Base-by-base conservation (phyloP, 2,329 filamentous ascomycete genomes). In the Diaporthe batatas region DNA sequence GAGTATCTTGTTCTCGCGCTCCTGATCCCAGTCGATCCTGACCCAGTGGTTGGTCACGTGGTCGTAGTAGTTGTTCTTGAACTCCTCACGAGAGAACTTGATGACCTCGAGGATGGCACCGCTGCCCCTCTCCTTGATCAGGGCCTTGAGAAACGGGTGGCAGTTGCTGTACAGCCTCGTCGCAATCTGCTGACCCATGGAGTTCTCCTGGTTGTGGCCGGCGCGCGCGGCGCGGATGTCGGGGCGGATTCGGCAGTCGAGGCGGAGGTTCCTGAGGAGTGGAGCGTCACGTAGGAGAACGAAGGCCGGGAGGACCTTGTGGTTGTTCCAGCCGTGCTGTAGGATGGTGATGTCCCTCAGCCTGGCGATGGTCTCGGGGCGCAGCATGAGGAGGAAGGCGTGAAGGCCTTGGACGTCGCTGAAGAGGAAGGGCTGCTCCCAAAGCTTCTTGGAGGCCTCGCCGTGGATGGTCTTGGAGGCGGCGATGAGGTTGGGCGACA, bases 401-500 rank as follows among this genome's bases (percentile, higher is more conserved):
- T 57, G 53, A 1, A 69, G 29, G 2, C 23, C 12, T 3, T 21
- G 4, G 2, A 58, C 21, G 18, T 49, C 18, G 12, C 5, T 12
- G 53, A 69, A 69, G 1, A 69, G 57, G 53, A 69, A 69, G 32
- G 67, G 67, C 39, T 69, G 67, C 25, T 14, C 49, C 67, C 67
- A 69, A 16, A 69, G 39, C 16, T 58, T 12, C 7, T 29, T 49
- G 0, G 25, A 39, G 2, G 67, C 39, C 55, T 69, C 67, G 1
- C 11, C 3, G 32, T 69, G 39, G 29, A 69, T 11, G 1, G n/a
- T 34, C 67, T 58, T 69, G 36, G 39, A 69, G 7, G 42, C 32
- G 7, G 39, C 67, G 11, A 69, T 54, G n/a, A 69, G 25, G 53
- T 69, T 69, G 67, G 67, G 39, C 6, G 53, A 58, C 11, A 69